phyloP scores from a whole-genome alignment of 1,284 basidiomycete species.

The Ceratobasidium sp. region DNA sequence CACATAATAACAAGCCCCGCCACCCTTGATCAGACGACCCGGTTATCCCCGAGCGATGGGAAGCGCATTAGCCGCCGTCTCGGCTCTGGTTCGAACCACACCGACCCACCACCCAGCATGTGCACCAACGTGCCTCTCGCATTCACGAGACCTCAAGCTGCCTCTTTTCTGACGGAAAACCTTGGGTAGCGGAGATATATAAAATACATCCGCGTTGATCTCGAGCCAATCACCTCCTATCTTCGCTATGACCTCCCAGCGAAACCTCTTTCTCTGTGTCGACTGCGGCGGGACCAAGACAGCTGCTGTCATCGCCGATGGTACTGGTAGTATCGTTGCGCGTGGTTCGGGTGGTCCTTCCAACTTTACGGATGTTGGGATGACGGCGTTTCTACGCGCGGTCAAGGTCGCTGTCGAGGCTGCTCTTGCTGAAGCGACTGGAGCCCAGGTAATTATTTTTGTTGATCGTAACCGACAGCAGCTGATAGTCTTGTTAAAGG shows the following conservation, averaged over 20 bases:
- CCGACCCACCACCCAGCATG: conserved; percentile 19
- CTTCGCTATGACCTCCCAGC: conserved; percentile 1
- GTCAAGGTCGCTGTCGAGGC: conserved; percentile 65
- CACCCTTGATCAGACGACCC: background rate
- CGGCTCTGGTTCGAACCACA: conserved; percentile 36
- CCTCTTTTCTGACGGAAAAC: background rate
- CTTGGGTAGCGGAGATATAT: background rate
- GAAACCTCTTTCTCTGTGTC: conserved; percentile 74
- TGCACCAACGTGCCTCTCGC: conserved; percentile 31
- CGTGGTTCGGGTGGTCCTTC: conserved; percentile 75
- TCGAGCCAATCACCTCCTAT: background rate
- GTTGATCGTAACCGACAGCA: conserved; percentile 8
- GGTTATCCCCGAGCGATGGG: conserved; percentile 1
- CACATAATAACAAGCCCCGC: background rate
- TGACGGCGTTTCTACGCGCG: conserved; percentile 64
- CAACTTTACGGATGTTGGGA: conserved; percentile 74
- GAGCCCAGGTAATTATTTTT: conserved; percentile 54
- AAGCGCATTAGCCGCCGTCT: conserved; percentile 31
- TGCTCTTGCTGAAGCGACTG: conserved; percentile 63
- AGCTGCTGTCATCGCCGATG: conserved; percentile 72
- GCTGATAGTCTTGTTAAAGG: conserved; percentile 52
- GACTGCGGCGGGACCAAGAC: conserved; percentile 89
- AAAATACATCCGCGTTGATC: background rate
- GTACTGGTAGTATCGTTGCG: conserved; percentile 68
- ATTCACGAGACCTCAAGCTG: background rate